phyloP scores from a whole-genome alignment of 495 filamentous ascomycete genomes.

The Aspergillus haitiensis region DNA sequence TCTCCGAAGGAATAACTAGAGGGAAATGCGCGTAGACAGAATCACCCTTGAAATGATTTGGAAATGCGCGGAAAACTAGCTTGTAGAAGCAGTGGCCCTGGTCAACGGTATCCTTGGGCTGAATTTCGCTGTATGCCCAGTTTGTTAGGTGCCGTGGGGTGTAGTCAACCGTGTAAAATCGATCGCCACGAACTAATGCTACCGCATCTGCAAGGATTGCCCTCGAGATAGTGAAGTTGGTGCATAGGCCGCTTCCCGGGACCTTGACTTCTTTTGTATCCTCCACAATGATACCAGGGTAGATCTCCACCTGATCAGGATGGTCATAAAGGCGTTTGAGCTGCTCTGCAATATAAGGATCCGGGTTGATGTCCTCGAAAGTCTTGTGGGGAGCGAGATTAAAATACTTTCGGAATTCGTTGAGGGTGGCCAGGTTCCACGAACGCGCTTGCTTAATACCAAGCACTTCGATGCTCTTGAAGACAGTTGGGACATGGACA shows the following conservation, averaged over 20 bases:
- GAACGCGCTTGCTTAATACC: conserved; percentile 81
- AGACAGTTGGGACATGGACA: conserved; percentile 68
- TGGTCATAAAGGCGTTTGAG: conserved; percentile 75
- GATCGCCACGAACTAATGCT: conserved; percentile 79
- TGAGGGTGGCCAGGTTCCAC: conserved; percentile 81
- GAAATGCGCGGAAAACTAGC: conserved; percentile 60
- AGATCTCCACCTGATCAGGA: conserved; percentile 78
- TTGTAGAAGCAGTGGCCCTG: conserved; percentile 63
- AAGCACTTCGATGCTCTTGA: conserved; percentile 77
- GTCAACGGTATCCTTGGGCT: conserved; percentile 49
- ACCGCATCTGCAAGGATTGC: conserved; percentile 86
- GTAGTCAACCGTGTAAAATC: conserved; percentile 80
- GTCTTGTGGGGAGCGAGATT: conserved; percentile 69
- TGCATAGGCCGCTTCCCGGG: conserved; percentile 78
- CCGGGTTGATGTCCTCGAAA: conserved; percentile 83
- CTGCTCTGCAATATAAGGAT: conserved; percentile 69
- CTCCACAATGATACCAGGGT: conserved; percentile 80
- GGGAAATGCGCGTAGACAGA: conserved; percentile 62
- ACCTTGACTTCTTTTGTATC: conserved; percentile 70
- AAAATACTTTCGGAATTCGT: conserved; percentile 85
- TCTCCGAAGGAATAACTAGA: conserved; percentile 56
- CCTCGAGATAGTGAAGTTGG: conserved; percentile 79
- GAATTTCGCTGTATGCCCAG: conserved; percentile 65
- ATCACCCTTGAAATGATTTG: conserved; percentile 56
- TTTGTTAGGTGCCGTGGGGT: conserved; percentile 76